Base-by-base conservation (phyloP, 257 asterid species). In the Galeopsis tetrahit region DNA sequence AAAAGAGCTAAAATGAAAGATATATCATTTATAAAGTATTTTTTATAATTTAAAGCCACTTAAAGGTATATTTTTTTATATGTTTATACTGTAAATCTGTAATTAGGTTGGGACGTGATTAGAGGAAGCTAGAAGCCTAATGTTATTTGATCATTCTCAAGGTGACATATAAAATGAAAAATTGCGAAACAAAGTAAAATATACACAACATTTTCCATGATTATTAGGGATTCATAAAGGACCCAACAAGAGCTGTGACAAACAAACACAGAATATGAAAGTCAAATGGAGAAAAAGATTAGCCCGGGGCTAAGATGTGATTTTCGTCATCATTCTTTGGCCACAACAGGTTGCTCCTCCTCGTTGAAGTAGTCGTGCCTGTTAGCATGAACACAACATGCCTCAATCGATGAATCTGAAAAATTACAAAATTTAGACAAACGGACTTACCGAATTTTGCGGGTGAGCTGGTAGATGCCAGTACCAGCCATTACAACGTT, bases 401-500 rank as follows among this genome's bases (percentile, higher is more conserved):
- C 74, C 48, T 53, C 58, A 9, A 36, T 52, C 56, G 13, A 67
- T 53, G 53, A 8, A 36, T 61, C 46, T 63, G 34, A 38, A 64
- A 59, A 32, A 10, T 14, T 33, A 55, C 4, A 58, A 11, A 11
- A 33, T 17, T 39, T 28, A 34, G 28, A 10, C 52, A 5, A 42
- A 72, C 31, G 1, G 14, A 83, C 87, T 77, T 48, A 88, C 98
- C 81, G 71, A 10, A 92, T 90, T 72, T 92, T 92, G 39, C 97
- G 85, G 32, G 88, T 65, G 40, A 92, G 93, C 75, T 92, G 98
- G 77, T 92, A 92, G 65, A 92, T 73, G 73, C 97, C 98, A 1
- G 98, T 93, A 32, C 90, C 88, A 10, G 96, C 98, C 97, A 93
- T 93, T 56, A 90, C 98, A 63, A 90, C 77, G 81, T 88, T 92